Conservation (phyloP, 345 rosid species). For the Gossypium raimondii region DNA sequence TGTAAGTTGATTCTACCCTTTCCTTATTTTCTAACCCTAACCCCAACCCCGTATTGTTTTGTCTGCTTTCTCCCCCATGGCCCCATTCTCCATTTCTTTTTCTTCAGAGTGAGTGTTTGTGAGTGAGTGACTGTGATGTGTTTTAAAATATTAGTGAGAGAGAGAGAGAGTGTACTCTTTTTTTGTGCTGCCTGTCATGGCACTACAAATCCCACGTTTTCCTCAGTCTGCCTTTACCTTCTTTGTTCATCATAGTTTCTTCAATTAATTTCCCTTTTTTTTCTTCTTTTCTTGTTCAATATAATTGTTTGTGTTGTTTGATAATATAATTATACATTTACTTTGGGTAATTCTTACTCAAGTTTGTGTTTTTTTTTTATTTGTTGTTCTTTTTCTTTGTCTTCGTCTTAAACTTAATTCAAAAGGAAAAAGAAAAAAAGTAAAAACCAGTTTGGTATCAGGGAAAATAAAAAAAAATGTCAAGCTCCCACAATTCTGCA, state of each 20-base stretch:
- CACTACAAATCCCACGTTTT: constrained; percentile 14
- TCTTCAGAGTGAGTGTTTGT: background rate
- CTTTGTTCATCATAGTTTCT: constrained; percentile 10
- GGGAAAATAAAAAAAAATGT: constrained; percentile 6
- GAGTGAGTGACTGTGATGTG: constrained; percentile 5
- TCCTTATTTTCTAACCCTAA: background rate
- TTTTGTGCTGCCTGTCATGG: constrained; percentile 8
- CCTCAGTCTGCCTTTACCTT: constrained; percentile 13
- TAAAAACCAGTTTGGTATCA: background rate
- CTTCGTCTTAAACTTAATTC: background rate
- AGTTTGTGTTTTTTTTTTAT: background rate
- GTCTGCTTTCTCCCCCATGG: constrained; percentile 13
- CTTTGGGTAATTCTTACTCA: background rate
- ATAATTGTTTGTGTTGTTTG: background rate
- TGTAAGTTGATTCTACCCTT: constrained; percentile 16
- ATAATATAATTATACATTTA: constrained; percentile 7
- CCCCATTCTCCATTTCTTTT: background rate
- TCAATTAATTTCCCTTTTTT: background rate
- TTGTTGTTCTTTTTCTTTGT: background rate
- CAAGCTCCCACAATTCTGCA: constrained; percentile 20
- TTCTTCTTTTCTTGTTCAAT: background rate
- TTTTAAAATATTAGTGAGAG: background rate
- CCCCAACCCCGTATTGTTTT: constrained; percentile 5
- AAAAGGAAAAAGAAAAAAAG: background rate
- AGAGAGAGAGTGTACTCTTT: constrained; percentile 5